These are phyloP conservation scores for Pseudovirgaria hyperparasitica DNA, from an alignment of 2,329 filamentous ascomycete genomes.

Conservation along the genomic window DNA sequence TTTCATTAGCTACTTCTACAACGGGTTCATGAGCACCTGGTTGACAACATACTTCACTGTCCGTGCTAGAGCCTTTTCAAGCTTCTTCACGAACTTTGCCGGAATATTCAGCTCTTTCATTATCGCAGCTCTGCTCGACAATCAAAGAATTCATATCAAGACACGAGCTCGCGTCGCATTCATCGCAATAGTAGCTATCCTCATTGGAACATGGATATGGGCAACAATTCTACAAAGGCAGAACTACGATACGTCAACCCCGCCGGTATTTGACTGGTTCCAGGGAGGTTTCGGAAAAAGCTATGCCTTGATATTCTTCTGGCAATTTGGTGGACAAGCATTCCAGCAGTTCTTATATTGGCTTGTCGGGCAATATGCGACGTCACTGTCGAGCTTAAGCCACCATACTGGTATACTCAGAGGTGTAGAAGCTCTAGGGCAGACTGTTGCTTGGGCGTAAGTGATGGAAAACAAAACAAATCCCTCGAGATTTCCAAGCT, in stretches of 20 bases:
- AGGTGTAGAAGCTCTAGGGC: slow-evolving; percentile 20
- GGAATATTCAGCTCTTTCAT: slow-evolving; percentile 23
- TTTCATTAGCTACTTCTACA: slow-evolving; percentile 27
- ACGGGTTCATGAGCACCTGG: slow-evolving; percentile 22
- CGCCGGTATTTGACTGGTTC: slow-evolving; percentile 21
- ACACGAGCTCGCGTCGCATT: slow-evolving; percentile 17
- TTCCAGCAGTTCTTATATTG: slow-evolving; percentile 25
- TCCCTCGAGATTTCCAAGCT: too few species aligned
- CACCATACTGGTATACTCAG: slow-evolving; percentile 23
- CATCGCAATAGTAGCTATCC: slow-evolving; percentile 15
- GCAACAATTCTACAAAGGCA: slow-evolving; percentile 18
- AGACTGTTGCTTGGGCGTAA: slow-evolving; percentile 24
- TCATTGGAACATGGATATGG: slow-evolving; percentile 24
- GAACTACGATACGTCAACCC: slow-evolving; percentile 15
- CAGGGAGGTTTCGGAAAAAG: slow-evolving; percentile 18
- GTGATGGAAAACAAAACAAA: slow-evolving; percentile 6
- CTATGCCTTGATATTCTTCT: slow-evolving; percentile 22
- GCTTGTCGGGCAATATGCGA: slow-evolving; percentile 23
- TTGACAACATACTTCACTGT: slow-evolving; percentile 23
- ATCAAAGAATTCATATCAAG: slow-evolving; percentile 21
- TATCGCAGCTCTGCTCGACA: slow-evolving; percentile 20
- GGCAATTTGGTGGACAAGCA: slow-evolving; percentile 23
- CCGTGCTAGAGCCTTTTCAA: slow-evolving; percentile 19
- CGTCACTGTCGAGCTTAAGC: slow-evolving; percentile 16
- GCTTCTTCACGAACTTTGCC: slow-evolving; percentile 24